Evolutionary conservation across 2,329 filamentous ascomycete species (phyloP), one percentile per base, ranked within the genome.

Genomic region (Pyrenochaeta sp.): DNA sequence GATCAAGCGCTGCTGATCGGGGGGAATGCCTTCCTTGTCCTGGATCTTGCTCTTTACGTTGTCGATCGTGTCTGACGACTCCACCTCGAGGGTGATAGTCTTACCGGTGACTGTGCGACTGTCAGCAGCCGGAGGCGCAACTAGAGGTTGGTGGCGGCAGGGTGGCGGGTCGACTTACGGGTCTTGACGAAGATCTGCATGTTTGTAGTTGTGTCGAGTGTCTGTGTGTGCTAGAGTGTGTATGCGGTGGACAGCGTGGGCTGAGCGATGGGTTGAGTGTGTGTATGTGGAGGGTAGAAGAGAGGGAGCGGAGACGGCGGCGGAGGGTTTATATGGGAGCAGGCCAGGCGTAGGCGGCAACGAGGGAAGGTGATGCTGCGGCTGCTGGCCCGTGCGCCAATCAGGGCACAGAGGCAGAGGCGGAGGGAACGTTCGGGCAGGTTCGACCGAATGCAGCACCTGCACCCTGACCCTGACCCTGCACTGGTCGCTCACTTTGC

Each of bases 181-280:
- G 93, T 97, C 90, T 97, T 97, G 75, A 97, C 93, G 82, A 97
- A 97, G 86, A 97, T 97, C 87, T 97, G 93, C 93, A 97, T 96
- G 80, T 22, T 62, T 61, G 61, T 50, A 40, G 44, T 24, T 51
- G 59, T 52, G 47, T 56, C 46, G 49, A 52, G 19, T 9, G 19
- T 52, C 44, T 62, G 59, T 62, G 55, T 55, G 30, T 24, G 54
- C 48, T 52, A 44, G 57, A 56, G 50, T 42, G 53, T 44, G 52
- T 49, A 28, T 52, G 58, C 45, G 50, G 46, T 28, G 52, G 47
- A 50, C 30, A 56, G 53, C 48, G 52, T 51, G 27, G 42, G 52
- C 27, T 56, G 57, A 43, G 54, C 37, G 52, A 56, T 56, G 54
- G 56, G 47, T 12, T 40, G 19, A 10, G 49, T 54, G 28, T 61